Evolutionary conservation across 2,329 filamentous ascomycete species (phyloP).

Genomic region (Fusarium sp.): DNA sequence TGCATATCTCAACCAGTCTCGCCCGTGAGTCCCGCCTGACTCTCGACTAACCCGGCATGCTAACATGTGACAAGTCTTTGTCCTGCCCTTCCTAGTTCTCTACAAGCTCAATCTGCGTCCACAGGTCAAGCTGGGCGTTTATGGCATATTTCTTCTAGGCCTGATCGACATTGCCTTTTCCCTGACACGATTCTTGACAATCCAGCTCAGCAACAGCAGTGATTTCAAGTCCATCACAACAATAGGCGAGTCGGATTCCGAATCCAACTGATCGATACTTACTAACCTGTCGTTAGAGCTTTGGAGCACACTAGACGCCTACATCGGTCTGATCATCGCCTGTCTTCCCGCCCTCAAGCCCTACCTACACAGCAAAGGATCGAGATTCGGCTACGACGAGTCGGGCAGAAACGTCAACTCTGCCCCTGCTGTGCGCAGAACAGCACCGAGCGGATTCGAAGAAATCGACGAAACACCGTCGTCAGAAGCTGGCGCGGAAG

Average conservation of each 20-base stretch:
- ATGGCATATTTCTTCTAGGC: conserved; percentile 30
- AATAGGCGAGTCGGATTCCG: conserved; percentile 8
- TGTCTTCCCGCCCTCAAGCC: conserved; percentile 36
- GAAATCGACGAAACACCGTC: conserved; percentile 25
- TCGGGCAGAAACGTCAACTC: conserved; percentile 13
- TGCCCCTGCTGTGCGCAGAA: not conserved
- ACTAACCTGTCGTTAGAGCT: conserved; percentile 13
- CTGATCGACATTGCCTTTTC: conserved; percentile 35
- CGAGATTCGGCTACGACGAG: conserved; percentile 17
- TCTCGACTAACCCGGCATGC: not conserved
- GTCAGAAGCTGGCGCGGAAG: too few relatives aligned
- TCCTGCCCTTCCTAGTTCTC: conserved; percentile 17
- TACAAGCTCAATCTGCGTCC: conserved; percentile 28
- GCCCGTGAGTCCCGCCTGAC: not conserved
- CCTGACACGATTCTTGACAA: conserved; percentile 30
- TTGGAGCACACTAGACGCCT: conserved; percentile 32
- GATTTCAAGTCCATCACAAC: conserved; percentile 30
- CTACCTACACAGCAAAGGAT: conserved; percentile 21
- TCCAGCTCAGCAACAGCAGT: conserved; percentile 9
- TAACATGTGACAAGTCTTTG: conserved; percentile 6
- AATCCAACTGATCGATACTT: not conserved
- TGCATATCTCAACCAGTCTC: conserved; percentile 26
- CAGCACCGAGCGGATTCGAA: conserved; percentile 20
- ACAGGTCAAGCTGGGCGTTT: conserved; percentile 26
- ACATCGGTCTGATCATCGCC: conserved; percentile 33